A percentile compares a stretch with the other conserved stretches of the same genome.
Evolutionary conservation across 441 rosid genomes (phyloP).

Genomic region (Pelargonium cotyledonis): DNA sequence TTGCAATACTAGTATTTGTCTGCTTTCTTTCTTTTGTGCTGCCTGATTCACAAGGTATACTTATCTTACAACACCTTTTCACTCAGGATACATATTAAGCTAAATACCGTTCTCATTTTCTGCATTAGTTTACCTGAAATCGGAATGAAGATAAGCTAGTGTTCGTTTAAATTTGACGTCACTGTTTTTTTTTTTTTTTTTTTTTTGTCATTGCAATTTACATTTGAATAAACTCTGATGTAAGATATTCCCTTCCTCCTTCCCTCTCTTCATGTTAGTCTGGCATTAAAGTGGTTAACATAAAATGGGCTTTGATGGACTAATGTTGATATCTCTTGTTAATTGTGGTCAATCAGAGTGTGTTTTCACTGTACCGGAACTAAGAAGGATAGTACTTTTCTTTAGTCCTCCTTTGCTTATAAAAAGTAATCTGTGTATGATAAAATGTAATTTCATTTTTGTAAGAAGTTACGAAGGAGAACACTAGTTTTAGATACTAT

Average conservation of each 20-base stretch:
- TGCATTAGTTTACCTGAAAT: no score
- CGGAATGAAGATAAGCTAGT: no score
- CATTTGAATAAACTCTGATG: not conserved
- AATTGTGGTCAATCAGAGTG: not conserved
- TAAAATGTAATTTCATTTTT: no score
- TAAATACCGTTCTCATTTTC: no score
- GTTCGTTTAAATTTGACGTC: no score
- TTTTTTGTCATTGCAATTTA: not conserved
- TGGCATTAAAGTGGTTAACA: not conserved
- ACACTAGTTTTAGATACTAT: not conserved
- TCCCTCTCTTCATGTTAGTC: not conserved
- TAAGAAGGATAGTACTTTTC: not conserved
- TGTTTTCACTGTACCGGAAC: no score
- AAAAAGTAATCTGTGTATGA: not conserved
- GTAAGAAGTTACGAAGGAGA: not conserved
- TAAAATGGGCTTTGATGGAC: not conserved
- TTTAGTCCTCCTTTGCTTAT: not conserved
- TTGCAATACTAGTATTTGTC: not conserved
- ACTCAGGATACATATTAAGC: no score
- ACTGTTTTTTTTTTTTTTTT: no score
- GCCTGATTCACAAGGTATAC: conserved; percentile 3
- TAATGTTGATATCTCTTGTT: not conserved
- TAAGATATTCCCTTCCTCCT: not conserved
- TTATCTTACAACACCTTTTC: not conserved
- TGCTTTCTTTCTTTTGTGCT: not conserved